Percentiles rank a stretch among this genome's conserved stretches.
These are phyloP conservation scores for Trichophyton simii DNA, from an alignment of 2,329 filamentous ascomycete species.

Conservation along the genomic window DNA sequence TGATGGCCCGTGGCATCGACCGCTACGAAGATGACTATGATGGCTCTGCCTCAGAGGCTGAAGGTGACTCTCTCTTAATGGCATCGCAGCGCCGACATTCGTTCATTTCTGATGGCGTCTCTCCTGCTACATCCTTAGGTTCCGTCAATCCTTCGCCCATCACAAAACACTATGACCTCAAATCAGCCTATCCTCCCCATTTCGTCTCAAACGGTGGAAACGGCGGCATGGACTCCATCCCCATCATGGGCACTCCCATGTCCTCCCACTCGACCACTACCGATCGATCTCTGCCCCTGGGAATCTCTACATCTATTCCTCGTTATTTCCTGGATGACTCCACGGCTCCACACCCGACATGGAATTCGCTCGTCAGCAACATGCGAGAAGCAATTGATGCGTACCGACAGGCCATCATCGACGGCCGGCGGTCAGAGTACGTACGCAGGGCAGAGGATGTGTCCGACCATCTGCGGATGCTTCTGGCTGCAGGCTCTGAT, in stretches of 20 bases:
- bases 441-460: constrained; percentile 94
- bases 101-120: constrained; percentile 56
- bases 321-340: constrained; percentile 84
- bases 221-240: constrained; percentile 13
- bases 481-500: constrained; percentile 89
- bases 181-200: constrained; percentile 13
- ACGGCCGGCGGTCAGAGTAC: constrained; percentile 74
- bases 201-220: constrained; percentile 14
- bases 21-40: constrained; percentile 87
- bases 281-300: constrained; percentile 35
- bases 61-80: constrained; percentile 61
- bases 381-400: constrained; percentile 84
- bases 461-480: constrained; percentile 82
- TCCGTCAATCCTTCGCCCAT: constrained; percentile 63
- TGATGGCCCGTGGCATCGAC: constrained; percentile 72
- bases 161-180: constrained; percentile 46
- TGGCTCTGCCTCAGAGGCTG: constrained; percentile 75
- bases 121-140: constrained; percentile 81
- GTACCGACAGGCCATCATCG: constrained; percentile 80
- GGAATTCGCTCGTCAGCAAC: constrained; percentile 79
- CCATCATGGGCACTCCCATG: constrained; percentile 10
- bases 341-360: constrained; percentile 60
- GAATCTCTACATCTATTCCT: constrained; percentile 45
- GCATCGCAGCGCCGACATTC: constrained; percentile 56
- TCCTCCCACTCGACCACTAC: constrained; percentile 40